These are phyloP conservation scores for Alternaria viburni DNA, from an alignment of 2,329 filamentous ascomycete species.

Conservation along the genomic window DNA sequence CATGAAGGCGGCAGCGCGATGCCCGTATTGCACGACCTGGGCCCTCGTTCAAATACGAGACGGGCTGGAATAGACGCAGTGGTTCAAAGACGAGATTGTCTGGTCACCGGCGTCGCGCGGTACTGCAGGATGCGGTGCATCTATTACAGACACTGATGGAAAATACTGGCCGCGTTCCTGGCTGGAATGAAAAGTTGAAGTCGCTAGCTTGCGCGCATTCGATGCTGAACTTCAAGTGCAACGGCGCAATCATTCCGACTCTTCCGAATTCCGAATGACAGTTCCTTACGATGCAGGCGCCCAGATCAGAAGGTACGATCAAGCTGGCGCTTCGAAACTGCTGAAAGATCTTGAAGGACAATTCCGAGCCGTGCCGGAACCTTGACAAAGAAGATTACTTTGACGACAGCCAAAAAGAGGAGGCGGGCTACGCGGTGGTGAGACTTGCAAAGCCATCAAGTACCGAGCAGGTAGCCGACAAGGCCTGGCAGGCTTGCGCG, in stretches of 20 bases:
- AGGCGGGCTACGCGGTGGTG: background rate
- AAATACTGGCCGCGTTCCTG: background rate
- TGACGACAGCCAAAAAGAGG: background rate
- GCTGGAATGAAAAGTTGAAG: background rate
- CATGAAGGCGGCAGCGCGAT: background rate
- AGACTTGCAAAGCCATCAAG: background rate
- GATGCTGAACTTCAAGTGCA: background rate
- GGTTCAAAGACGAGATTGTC: background rate
- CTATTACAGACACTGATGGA: background rate
- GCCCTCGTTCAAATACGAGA: background rate
- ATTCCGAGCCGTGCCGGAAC: background rate
- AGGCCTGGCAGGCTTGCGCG: background rate
- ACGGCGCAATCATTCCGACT: background rate
- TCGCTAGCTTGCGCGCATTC: background rate
- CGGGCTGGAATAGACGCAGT: no score
- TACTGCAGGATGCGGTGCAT: background rate
- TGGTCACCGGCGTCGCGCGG: background rate
- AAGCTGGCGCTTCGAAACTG: background rate
- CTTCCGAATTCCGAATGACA: background rate
- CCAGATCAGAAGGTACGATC: background rate
- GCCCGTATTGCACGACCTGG: background rate
- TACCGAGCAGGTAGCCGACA: background rate
- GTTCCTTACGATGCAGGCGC: background rate
- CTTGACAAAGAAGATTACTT: background rate
- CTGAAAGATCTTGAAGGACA: background rate